Evolutionary conservation across 1,139 yeast species (phyloP), one percentile per base, ranked within the genome.

Genomic region (Fermentozyma sake): DNA sequence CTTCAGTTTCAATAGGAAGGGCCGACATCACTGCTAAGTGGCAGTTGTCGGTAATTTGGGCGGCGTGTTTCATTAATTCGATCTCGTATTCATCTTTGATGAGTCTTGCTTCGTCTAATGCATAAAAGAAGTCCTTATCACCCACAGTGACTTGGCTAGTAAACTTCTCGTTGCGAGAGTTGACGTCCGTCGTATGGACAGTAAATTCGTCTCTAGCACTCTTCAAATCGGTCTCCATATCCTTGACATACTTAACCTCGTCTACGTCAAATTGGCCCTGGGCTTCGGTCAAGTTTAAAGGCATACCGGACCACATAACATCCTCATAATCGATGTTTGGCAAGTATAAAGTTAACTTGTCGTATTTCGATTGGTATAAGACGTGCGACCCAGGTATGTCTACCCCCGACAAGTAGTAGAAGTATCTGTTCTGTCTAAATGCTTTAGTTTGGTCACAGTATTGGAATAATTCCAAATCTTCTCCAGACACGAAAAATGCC

Each of bases 271-370:
- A 91, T 37, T 64, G 68, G 12, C 59, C 50, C 26, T 55, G 34
- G 0, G 96, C 96, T 13, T 80, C 77, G 29, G 79, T 77, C n/a
- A 67, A 44, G 21, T 75, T 61, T 29, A 85, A 40, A 2, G 98
- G 97, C 56, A 81, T 52, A 0, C 98, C 98, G 32, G 93, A 79
- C 97, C 98, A 91, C 89, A 91, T 83, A 26, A 91, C 84, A 50
- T 85, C 96, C 25, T 91, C 97, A 28, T 72, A 60, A 50, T 87
- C 95, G 26, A 89, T 67, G 33, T 82, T 72, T 3, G 97, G 96
- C 29, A 91, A 64, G 48, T 82, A 89, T 24, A 89, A 61, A 0
- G 78, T 75, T 39, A 86, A 66, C 31, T 72, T 64, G 30, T 81
- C 86, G 12, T 55, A 41, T 3, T 46, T 46, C 15, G 79, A 52